Evolutionary conservation across 306 rosid species (phyloP).

Genomic region (Fragaria ananassa): DNA sequence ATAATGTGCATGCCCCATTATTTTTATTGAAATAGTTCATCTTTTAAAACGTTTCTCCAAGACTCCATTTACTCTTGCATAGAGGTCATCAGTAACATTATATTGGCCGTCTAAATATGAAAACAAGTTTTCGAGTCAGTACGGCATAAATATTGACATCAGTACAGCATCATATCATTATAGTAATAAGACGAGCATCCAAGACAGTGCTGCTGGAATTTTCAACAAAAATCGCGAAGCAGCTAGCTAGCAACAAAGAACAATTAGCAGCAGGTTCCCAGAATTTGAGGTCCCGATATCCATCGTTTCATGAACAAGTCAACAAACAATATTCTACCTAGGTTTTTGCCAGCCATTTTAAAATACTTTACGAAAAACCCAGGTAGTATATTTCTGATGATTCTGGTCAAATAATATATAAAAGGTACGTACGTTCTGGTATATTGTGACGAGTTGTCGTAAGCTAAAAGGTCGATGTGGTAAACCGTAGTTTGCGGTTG

Average conservation of each 20-base stretch:
- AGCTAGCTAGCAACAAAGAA: background rate
- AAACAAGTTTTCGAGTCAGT: no score
- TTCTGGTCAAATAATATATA: conserved; percentile 21
- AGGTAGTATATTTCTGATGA: conserved; percentile 1
- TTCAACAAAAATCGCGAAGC: background rate
- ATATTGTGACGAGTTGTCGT: conserved; percentile 31
- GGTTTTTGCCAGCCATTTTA: background rate
- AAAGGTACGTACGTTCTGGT: conserved; percentile 15
- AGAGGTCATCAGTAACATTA: background rate
- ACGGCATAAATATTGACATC: background rate
- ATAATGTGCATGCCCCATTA: background rate
- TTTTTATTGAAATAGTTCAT: no score
- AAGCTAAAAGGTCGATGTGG: conserved; percentile 28
- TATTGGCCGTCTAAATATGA: background rate
- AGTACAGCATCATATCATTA: background rate
- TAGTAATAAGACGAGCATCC: background rate
- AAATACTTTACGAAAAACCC: background rate
- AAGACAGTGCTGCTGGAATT: background rate
- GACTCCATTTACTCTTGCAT: background rate
- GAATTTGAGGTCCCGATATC: conserved; percentile 16
- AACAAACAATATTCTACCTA: conserved; percentile 11
- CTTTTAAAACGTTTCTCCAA: background rate
- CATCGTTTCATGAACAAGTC: conserved; percentile 13
- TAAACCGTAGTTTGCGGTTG: conserved; percentile 51
- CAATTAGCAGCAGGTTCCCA: conserved; percentile 14